phyloP scores from a whole-genome alignment of 2,329 filamentous ascomycete species.

The Beauveria scarabaeidicola region DNA sequence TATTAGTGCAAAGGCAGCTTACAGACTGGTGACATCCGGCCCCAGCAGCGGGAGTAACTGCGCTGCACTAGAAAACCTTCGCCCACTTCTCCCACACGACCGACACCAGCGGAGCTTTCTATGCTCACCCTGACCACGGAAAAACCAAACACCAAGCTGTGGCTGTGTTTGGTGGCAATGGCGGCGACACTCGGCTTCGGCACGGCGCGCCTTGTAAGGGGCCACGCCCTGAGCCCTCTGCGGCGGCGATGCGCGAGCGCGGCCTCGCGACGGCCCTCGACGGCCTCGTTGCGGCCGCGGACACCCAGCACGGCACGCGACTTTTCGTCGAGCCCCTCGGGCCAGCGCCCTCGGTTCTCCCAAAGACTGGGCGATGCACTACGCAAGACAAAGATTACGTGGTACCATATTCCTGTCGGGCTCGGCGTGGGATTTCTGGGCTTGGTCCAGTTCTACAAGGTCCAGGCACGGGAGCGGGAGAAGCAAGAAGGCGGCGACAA shows the following conservation, averaged over 20 bases:
- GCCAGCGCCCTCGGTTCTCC: constrained; percentile 41
- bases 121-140: constrained; percentile 10
- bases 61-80: constrained; percentile 2
- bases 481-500: constrained; percentile 34
- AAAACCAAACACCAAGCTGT: constrained; percentile 12
- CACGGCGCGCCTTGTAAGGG: constrained; percentile 24
- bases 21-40: constrained; percentile 7
- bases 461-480: constrained; percentile 49
- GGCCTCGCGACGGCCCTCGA: constrained; percentile 19
- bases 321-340: constrained; percentile 27
- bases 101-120: not conserved
- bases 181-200: constrained; percentile 27
- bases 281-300: constrained; percentile 16
- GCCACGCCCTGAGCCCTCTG: constrained; percentile 23
- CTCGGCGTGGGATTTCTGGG: constrained; percentile 80
- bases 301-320: constrained; percentile 18
- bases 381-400: constrained; percentile 56
- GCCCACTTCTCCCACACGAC: not conserved
- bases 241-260: constrained; percentile 23
- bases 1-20: constrained; percentile 2
- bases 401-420: constrained; percentile 84
- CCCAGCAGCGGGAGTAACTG: not conserved
- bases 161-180: constrained; percentile 18
- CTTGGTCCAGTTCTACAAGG: constrained; percentile 74
- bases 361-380: constrained; percentile 42